Base-by-base conservation (phyloP, 2,329 filamentous ascomycete genomes). In the Zalaria obscura region DNA sequence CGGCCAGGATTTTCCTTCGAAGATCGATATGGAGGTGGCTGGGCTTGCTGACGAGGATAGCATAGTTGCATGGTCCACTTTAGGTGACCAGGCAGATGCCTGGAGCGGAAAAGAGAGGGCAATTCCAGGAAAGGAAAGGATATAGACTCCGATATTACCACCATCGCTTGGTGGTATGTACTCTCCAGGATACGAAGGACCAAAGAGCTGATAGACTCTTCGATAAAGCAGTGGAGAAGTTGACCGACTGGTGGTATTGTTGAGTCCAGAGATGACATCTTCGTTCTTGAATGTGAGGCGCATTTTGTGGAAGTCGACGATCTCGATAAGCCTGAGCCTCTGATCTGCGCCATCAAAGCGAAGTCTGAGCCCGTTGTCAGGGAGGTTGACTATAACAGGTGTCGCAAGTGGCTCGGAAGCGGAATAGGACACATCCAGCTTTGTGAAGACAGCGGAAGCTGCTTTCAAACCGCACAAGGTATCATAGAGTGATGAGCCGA, bases 311-410 rank as follows among this genome's bases (percentile, higher is more conserved):
- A 98, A 95, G 63, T 96, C 87, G 41, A 85, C 64, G 5, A 96
- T 77, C 61, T 98, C 91, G 51, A 98, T 85, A 46, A 98, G 66
- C 3, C 91, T 83, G 35, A 98, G 67, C 31, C 89, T 78, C 62
- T 98, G 91, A 54, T 96, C 88, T 3, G 84, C 79, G 0, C 88
- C 91, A 57, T 98, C 91, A 56, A 98, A 98, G 35, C 85, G 85
- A 40, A 98, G 66, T 8, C 89, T 82, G 27, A 98, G 62, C 27
- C 91, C 91, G 62, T 96, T 98, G 3, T 76, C 73, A 1, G 88
- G 83, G 3, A 98, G 74, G 11, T 71, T 72, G 42, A 96, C 63
- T 35, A 84, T 68, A 11, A 95, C 74, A 0, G 87, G 84, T 27
- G 84, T 75, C 28, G 70, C 70, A 29, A 95, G 72, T 3, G 91